Percentiles rank a stretch among this genome's conserved stretches.
These are phyloP conservation scores for Periconia macrospinosa DNA, from an alignment of 2,329 filamentous ascomycete species.

Conservation along the genomic window DNA sequence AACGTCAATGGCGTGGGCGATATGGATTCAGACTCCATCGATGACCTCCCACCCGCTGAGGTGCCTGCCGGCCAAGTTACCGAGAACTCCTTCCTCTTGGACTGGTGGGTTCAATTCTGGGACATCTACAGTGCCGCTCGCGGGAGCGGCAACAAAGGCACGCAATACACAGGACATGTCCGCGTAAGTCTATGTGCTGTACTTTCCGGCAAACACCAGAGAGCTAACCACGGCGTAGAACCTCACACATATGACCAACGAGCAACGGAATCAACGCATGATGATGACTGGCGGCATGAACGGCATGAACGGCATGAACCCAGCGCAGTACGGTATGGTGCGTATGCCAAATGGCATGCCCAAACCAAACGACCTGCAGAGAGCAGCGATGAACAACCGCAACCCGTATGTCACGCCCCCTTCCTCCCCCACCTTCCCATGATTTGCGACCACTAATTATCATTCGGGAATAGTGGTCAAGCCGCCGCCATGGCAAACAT, in stretches of 20 bases:
- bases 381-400: conserved; percentile 77
- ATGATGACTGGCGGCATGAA: conserved; percentile 66
- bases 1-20: conserved; percentile 70
- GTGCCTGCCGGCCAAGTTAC: conserved; percentile 62
- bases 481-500: conserved; percentile 64
- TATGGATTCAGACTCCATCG: conserved; percentile 78
- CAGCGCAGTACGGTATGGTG: conserved; percentile 60
- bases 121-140: conserved; percentile 83
- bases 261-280: conserved; percentile 66
- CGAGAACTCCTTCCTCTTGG: conserved; percentile 84
- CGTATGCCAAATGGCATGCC: conserved; percentile 65
- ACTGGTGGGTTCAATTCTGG: conserved; percentile 98
- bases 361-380: conserved; percentile 64
- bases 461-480: conserved; percentile 17
- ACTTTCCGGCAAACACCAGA: background rate
- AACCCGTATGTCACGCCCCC: conserved; percentile 60
- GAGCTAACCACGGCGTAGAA: conserved; percentile 46
- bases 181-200: conserved; percentile 63
- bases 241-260: conserved; percentile 73
- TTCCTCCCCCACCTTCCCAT: background rate
- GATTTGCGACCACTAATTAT: background rate
- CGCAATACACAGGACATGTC: conserved; percentile 77
- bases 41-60: conserved; percentile 78
- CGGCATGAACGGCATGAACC: conserved; percentile 32
- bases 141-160: conserved; percentile 41